Base-by-base conservation (phyloP, 805 yeast genomes). In the Starmera dryadoides region DNA sequence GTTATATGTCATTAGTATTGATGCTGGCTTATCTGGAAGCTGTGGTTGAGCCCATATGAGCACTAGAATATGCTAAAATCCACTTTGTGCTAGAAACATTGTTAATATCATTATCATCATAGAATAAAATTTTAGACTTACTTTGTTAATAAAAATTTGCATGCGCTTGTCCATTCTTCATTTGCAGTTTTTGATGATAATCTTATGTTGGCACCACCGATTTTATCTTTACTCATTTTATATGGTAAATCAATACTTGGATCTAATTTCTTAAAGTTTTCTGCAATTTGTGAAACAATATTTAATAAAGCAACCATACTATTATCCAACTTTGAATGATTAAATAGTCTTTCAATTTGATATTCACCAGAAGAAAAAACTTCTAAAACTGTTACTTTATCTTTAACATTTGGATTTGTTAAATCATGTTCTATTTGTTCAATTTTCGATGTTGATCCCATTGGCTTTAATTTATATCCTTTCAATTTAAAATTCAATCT, bases 91-190 rank as follows among this genome's bases (percentile, higher is more conserved):
- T 43, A 25, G 11, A 29, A 29, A 16, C 5, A n/a, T 11, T 12
- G 18, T 5, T 30, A 9, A 23, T 8, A 4, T 23, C 17, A n/a
- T 5, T 14, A 8, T 9, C n/a, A 16, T 5, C 14, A 20, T 17
- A 10, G 29, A 21, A 5, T 18, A 15, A 8, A 21, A 21, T 9
- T 9, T 9, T 4, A 19, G 12, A 14, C 34, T 25, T 20, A 33
- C 41, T 91, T 77, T 0, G 93, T 85, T 35, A 89, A 62, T 11
- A 91, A 64, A 53, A 79, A 84, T 50, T 84, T 82, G 61, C 96
- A 88, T 1, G 95, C 91, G 20, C 81, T 75, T 0, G 96, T 86
- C 98, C 98, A 89, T 44, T 83, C 86, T 34, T 77, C 77, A 55
- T 81, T 81, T 1, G 81, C 74, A 4, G 71, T 62, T 42, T 71